phyloP scores from a whole-genome alignment of 1,284 basidiomycete genomes.

The Tylopilus sp. region DNA sequence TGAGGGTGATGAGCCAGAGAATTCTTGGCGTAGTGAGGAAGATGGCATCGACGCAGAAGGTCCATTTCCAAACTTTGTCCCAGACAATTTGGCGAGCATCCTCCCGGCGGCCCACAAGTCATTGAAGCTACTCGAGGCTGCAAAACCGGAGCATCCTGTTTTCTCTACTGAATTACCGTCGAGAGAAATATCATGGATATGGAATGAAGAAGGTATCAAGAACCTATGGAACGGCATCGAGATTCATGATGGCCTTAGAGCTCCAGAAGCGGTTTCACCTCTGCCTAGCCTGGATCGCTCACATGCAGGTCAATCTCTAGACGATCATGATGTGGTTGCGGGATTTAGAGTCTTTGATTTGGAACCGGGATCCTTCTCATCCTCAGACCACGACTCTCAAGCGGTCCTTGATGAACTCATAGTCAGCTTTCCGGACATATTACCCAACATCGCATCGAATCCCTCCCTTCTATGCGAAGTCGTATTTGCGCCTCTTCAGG shows the following conservation, averaged over 20 bases:
- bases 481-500: constrained; percentile 55
- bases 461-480: constrained; percentile 57
- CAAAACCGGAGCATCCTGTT: constrained; percentile 59
- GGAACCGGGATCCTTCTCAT: constrained; percentile 52
- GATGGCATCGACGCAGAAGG: constrained; percentile 38
- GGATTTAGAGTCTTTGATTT: constrained; percentile 63
- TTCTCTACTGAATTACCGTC: constrained; percentile 35
- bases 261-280: neutral
- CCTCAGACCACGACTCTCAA: constrained; percentile 31
- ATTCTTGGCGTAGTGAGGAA: constrained; percentile 41
- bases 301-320: neutral
- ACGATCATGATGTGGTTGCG: constrained; percentile 38
- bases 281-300: neutral
- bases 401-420: constrained; percentile 49
- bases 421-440: constrained; percentile 49
- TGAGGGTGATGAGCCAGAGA: constrained; percentile 37
- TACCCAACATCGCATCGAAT: constrained; percentile 65
- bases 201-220: constrained; percentile 55
- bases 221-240: constrained; percentile 37
- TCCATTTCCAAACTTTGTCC: constrained; percentile 61
- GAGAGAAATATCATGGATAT: constrained; percentile 59
- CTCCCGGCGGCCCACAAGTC: constrained; percentile 66
- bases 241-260: neutral
- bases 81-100: constrained; percentile 45
- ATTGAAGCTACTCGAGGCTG: constrained; percentile 57